Evolutionary conservation across 441 rosid genomes (phyloP).

Genomic region (Euphorbia corollata): DNA sequence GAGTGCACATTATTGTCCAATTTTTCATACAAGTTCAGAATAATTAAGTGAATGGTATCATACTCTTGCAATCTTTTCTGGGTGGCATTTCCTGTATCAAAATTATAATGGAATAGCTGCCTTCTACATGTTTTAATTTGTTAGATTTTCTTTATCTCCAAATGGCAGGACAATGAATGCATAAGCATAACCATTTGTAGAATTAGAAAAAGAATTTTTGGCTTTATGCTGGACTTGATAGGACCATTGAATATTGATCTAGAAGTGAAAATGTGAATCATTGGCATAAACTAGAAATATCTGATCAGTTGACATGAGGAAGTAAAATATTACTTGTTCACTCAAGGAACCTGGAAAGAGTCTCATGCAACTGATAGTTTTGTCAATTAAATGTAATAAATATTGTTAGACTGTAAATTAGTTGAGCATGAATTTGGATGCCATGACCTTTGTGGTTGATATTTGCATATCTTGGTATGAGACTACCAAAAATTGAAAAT

Average conservation of each 20-base stretch:
- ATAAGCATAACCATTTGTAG: not conserved
- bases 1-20: too few relatives aligned
- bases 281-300: not conserved
- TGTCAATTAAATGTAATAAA: conserved; percentile 1
- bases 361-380: not conserved
- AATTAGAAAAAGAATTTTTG: not conserved
- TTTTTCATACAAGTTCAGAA: too few relatives aligned
- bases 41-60: too few relatives aligned
- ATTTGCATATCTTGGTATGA: not conserved
- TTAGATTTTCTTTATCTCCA: too few relatives aligned
- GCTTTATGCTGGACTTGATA: conserved; percentile 5
- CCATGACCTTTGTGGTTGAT: not conserved
- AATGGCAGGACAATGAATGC: too few relatives aligned
- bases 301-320: not conserved
- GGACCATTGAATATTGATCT: conserved; percentile 3
- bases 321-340: not conserved
- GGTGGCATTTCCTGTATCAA: too few relatives aligned
- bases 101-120: too few relatives aligned
- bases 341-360: not conserved
- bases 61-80: too few relatives aligned
- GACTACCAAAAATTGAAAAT: not conserved
- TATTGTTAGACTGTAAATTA: not conserved
- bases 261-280: not conserved
- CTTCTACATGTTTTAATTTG: too few relatives aligned
- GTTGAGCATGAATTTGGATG: not conserved